Conservation (phyloP, 495 filamentous ascomycete genomes). For the Haplographium delicatum region DNA sequence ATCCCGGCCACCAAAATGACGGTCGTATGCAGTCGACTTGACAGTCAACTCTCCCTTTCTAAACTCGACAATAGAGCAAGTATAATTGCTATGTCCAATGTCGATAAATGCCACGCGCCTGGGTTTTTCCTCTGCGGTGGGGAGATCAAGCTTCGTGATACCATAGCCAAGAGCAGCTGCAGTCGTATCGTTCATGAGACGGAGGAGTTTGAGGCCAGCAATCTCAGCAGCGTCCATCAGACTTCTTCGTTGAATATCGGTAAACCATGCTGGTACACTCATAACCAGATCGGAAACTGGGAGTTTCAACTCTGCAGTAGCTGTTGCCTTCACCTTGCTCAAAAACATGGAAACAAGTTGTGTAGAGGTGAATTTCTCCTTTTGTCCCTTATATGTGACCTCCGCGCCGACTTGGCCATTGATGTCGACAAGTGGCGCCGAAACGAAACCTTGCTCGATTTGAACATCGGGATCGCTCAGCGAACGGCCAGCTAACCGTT, state of each 20-base stretch:
- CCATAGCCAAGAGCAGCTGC: conserved; percentile 94
- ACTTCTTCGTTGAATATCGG: conserved; percentile 82
- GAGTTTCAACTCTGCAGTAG: conserved; percentile 80
- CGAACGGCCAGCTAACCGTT: conserved; percentile 78
- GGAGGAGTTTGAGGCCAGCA: conserved; percentile 84
- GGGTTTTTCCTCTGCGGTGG: conserved; percentile 84
- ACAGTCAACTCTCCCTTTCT: conserved; percentile 94
- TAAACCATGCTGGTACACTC: conserved; percentile 95
- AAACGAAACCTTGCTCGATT: conserved; percentile 86
- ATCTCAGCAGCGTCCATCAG: conserved; percentile 93
- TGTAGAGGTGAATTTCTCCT: conserved; percentile 85
- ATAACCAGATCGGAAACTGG: conserved; percentile 94
- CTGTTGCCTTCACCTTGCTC: conserved; percentile 86
- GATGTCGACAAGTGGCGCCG: conserved; percentile 81
- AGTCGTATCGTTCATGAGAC: conserved; percentile 97
- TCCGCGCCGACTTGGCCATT: conserved; percentile 92
- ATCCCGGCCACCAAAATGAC: conserved; percentile 95
- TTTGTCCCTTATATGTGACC: conserved; percentile 90
- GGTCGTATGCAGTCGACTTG: conserved; percentile 87
- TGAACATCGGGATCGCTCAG: conserved; percentile 87
- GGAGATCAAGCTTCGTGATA: conserved; percentile 95
- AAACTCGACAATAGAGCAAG: conserved; percentile 91
- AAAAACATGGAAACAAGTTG: conserved; percentile 94
- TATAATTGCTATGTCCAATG: conserved; percentile 95
- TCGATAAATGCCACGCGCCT: conserved; percentile 89